Conservation (phyloP, 2,329 filamentous ascomycete genomes). For the Colletotrichum gloeosporioides region DNA sequence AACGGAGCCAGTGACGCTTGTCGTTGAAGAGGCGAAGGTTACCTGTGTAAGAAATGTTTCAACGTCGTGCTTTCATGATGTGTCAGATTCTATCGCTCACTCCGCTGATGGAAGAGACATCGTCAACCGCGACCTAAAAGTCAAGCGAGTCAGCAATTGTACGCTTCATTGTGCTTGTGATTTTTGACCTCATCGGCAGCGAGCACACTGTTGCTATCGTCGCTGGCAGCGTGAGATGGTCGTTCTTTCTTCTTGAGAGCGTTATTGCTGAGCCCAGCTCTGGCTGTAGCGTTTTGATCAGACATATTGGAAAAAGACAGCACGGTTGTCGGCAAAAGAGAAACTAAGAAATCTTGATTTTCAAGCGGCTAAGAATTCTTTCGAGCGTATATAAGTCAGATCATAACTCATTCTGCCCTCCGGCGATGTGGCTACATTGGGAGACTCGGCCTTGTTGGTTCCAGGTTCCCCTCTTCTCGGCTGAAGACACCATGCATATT, state of each 20-base stretch:
- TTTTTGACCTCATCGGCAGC: neutral
- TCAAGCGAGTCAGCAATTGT: neutral
- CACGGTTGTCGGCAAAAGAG: neutral
- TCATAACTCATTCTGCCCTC: neutral
- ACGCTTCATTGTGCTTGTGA: neutral
- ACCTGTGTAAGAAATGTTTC: neutral
- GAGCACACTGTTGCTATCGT: neutral
- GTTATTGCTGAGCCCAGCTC: neutral
- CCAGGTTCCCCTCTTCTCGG: neutral
- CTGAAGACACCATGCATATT: neutral
- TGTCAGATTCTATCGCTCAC: neutral
- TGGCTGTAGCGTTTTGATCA: neutral
- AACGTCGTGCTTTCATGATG: neutral
- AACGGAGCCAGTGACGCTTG: neutral
- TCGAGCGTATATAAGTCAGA: neutral
- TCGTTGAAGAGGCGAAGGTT: neutral
- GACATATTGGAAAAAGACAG: neutral
- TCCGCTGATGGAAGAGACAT: neutral
- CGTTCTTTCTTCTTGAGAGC: neutral
- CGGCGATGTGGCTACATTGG: neutral
- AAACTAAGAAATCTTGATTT: neutral
- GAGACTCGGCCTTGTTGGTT: neutral
- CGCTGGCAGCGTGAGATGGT: neutral
- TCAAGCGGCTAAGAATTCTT: rapidly evolving
- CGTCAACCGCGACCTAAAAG: neutral